These are phyloP conservation scores for Oidiodendron maius DNA, from an alignment of 495 filamentous ascomycete species.

Conservation along the genomic window DNA sequence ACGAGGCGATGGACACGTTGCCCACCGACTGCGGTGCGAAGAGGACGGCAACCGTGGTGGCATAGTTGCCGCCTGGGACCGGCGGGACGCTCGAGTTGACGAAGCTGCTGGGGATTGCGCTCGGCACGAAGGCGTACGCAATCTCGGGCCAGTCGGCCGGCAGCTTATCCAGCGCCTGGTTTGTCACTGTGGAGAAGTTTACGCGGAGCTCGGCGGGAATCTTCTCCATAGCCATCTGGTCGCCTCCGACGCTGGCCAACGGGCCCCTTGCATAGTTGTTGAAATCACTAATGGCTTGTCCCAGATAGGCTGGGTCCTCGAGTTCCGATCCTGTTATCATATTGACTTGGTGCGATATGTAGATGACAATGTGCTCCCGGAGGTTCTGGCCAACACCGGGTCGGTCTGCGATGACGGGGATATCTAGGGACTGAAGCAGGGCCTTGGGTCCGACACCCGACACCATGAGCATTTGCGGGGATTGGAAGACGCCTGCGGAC, in stretches of 20 bases:
- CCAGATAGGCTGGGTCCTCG: slow-evolving; percentile 4
- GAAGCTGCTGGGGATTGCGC: slow-evolving; percentile 15
- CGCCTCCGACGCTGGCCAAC: slow-evolving; percentile 31
- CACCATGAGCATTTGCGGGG: slow-evolving; percentile 9
- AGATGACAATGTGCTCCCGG: slow-evolving; percentile 46
- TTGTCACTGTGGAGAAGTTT: slow-evolving; percentile 20
- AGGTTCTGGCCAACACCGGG: slow-evolving; percentile 58
- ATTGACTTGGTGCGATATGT: slow-evolving; percentile 22
- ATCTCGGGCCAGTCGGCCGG: slow-evolving; percentile 54
- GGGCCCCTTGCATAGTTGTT: slow-evolving; percentile 27
- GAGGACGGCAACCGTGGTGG: slow-evolving; percentile 33
- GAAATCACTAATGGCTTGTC: slow-evolving; percentile 13
- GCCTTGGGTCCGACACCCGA: slow-evolving; percentile 15
- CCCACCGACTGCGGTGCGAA: slow-evolving; percentile 46
- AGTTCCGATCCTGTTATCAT: slow-evolving; percentile 18
- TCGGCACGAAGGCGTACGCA: slow-evolving; percentile 34
- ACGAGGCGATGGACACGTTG: slow-evolving; percentile 43
- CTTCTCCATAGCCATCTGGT: slow-evolving; percentile 45
- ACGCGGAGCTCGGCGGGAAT: slow-evolving; percentile 28
- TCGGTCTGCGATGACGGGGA: slow-evolving; percentile 44
- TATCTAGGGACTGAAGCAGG: slow-evolving; percentile 28
- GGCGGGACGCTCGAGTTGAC: slow-evolving; percentile 19
- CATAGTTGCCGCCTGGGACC: slow-evolving; percentile 38
- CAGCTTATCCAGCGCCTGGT: slow-evolving; percentile 27
- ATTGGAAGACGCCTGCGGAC: slow-evolving; percentile 6